Evolutionary conservation across 192 early-diverging fungal genomes (phyloP), one percentile per base, ranked within the genome.

Genomic region (Coemansia sp.): DNA sequence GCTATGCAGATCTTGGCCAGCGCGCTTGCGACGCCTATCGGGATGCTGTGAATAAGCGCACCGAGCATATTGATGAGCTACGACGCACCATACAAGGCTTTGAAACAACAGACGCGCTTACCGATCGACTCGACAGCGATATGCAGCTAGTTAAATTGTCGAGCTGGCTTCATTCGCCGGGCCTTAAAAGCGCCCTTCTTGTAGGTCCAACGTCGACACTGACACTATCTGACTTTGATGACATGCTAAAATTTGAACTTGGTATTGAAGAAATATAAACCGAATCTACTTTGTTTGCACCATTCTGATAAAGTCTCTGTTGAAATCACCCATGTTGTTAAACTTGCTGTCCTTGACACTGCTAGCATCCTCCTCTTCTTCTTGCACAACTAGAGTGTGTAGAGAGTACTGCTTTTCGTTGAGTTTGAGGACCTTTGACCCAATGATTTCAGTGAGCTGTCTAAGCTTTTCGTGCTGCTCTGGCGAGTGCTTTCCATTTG

Each of bases 391-490:
- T 12, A 74, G 48, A 0, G 66, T 74, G 13, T 48, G 27, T 51
- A 67, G 58, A 21, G 40, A 60, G 25, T 57, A 48, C 2, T 64
- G 48, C 49, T 65, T 74, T 24, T 59, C 30, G 53, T 59, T 61
- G n/a, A 64, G 42, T 9, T 74, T 57, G 45, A 74, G 62, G 11
- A 74, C 37, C 14, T 57, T 74, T 12, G 40, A 48, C 3, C 66
- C 72, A n/a, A 74, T 68, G 21, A 74, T 60, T 19, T 62, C 58
- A 3, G 59, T 68, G 13, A 68, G 48, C 42, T 68, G 54, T 14
- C 51, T 51, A 7, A 68, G 61, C 14, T 68, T 64, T 19, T 55
- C 44, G 33, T 64, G 72, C 53, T 74, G 66, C 27, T 74, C 72
- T 0, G 53, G 46, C 2, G 71, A 60, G 34, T 74, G 71, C 49